Evolutionary conservation across 179 eudicot species (phyloP).

Genomic region (Beta corolliflora): DNA sequence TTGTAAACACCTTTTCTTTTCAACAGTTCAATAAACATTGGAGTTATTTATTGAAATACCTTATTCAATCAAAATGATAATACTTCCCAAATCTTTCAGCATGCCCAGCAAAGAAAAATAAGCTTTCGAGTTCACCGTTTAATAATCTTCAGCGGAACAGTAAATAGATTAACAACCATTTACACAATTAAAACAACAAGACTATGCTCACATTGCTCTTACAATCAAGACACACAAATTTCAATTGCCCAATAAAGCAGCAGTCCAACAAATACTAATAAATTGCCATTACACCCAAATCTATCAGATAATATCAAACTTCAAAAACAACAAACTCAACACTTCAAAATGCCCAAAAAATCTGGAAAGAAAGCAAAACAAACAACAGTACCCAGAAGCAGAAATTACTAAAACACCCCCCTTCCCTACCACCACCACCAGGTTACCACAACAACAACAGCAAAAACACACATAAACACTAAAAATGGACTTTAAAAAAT

Average conservation of each 20-base stretch:
- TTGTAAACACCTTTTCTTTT: background rate
- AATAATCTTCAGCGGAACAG: background rate
- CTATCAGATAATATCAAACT: conserved; percentile 13
- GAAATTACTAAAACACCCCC: background rate
- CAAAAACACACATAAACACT: too few relatives aligned
- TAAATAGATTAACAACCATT: background rate
- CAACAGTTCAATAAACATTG: background rate
- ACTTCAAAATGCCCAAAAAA: background rate
- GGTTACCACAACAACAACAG: too few relatives aligned
- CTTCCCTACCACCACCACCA: too few relatives aligned
- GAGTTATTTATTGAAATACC: background rate
- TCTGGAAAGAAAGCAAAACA: background rate
- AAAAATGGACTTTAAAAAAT: too few relatives aligned
- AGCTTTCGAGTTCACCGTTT: background rate
- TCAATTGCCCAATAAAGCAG: conserved; percentile 11
- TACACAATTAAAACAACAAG: conserved; percentile 9
- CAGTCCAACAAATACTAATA: background rate
- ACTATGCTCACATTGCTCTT: conserved; percentile 8
- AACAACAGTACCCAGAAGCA: conserved; percentile 1
- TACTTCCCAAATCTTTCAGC: background rate
- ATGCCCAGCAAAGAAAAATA: background rate
- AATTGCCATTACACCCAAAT: conserved; percentile 16
- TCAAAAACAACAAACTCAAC: conserved; percentile 10
- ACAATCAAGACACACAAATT: conserved; percentile 8
- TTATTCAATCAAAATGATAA: background rate